Conservation (phyloP, 1,139 yeast genomes). For the Yamadazyma friedrichii region DNA sequence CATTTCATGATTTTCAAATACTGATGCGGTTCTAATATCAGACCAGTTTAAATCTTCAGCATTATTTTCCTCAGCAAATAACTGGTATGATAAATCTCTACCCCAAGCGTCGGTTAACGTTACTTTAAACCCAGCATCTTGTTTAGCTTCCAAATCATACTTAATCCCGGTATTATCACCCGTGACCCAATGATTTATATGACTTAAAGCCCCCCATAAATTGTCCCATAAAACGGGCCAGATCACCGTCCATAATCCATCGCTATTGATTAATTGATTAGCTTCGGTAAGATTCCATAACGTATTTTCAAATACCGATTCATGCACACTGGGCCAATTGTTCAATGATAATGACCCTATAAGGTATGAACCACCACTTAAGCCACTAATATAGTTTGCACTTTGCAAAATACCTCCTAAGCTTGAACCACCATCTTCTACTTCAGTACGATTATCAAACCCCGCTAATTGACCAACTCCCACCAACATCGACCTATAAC, state of each 20-base stretch:
- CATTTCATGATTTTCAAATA: conserved; percentile 34
- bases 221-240: conserved; percentile 23
- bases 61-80: conserved; percentile 28
- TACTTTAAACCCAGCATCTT: conserved; percentile 31
- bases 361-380: conserved; percentile 43
- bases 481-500: conserved; percentile 83
- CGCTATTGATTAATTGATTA: conserved; percentile 28
- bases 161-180: conserved; percentile 23
- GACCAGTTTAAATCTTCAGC: conserved; percentile 31
- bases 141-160: conserved; percentile 27
- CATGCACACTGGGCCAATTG: conserved; percentile 34
- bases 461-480: conserved; percentile 92
- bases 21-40: conserved; percentile 26
- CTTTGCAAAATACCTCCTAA: conserved; percentile 41
- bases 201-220: conserved; percentile 25
- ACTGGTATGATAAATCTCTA: conserved; percentile 39
- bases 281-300: conserved; percentile 37
- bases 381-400: conserved; percentile 36
- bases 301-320: conserved; percentile 31
- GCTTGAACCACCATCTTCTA: conserved; percentile 20
- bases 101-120: conserved; percentile 39
- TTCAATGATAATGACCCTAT: conserved; percentile 35
- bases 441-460: conserved; percentile 66
- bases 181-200: conserved; percentile 30
- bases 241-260: conserved; percentile 20